Evolutionary conservation across 208 protist species (phyloP), one percentile per base, ranked within the genome.

Genomic region (Leishmania aethiopica): DNA sequence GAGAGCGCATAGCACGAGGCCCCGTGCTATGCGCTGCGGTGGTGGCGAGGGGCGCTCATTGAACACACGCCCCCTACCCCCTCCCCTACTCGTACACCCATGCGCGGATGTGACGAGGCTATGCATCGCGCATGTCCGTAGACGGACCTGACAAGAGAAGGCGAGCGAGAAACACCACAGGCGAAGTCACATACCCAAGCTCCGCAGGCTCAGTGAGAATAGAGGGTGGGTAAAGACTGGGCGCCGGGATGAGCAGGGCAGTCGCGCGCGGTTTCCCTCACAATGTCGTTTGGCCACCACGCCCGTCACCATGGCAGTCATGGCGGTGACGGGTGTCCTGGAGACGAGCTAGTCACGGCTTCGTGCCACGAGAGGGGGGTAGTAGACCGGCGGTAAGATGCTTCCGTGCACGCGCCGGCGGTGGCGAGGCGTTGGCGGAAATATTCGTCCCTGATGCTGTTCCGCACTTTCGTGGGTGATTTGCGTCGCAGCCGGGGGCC

Each of bases 351-450:
- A 25, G 19, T 53, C 45, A 40, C 25, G 15, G 73, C 59, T 78
- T 6, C 66, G 75, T 22, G 78, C 40, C 0, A 87, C 40, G 2
- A 87, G 71, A 47, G 84, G n/a, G 2, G 84, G 84, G 49, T 83
- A 86, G 47, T 71, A 40, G 2, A 86, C 83, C 4, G 83, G 78
- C 28, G 83, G 83, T 17, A 86, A 55, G 66, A 86, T 76, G 37
- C 83, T 86, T 37, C 83, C 83, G 51, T 83, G 67, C 25, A 85
- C 66, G 62, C 60, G 60, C 1, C 25, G 72, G 13, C 72, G 64
- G 7, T 60, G 77, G 11, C 25, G 74, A 49, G 45, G 71, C 53
- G 53, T 69, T 28, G 72, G 74, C 32, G 83, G 51, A 28, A 51
- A 73, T 1, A 59, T 28, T n/a, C 15, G 66, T 32, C 72, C 51